These are phyloP conservation scores for Wickerhamomyces strasburgensis DNA, from an alignment of 805 yeast species.

Conservation along the genomic window DNA sequence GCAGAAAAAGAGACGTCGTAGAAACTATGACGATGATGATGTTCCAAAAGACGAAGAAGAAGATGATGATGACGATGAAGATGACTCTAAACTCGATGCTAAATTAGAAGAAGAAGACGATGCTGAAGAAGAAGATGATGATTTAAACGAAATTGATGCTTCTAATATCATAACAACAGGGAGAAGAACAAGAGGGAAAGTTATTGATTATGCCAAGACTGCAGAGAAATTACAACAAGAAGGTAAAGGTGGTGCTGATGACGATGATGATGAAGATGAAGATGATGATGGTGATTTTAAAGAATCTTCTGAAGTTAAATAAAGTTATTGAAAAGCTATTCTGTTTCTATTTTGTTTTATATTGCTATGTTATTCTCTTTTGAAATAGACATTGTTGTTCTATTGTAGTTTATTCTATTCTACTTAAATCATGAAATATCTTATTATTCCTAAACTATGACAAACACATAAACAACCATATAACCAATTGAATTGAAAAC, in stretches of 20 bases:
- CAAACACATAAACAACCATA: too few species aligned
- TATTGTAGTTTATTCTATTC: too few species aligned
- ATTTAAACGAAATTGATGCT: constrained; percentile 71
- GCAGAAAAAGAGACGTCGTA: constrained; percentile 53
- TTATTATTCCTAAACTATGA: too few species aligned
- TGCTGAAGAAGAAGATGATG: constrained; percentile 73
- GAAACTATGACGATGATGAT: constrained; percentile 57
- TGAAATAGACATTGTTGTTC: too few species aligned
- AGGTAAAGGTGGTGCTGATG: constrained; percentile 34
- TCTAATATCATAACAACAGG: constrained; percentile 81
- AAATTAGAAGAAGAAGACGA: constrained; percentile 34
- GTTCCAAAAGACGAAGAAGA: constrained; percentile 47
- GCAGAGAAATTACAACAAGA: constrained; percentile 55
- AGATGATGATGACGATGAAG: constrained; percentile 39
- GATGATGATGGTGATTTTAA: constrained; percentile 51
- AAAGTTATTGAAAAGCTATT: not conserved
- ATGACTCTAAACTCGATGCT: constrained; percentile 47
- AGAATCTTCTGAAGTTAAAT: constrained; percentile 27
- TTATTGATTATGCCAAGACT: constrained; percentile 79
- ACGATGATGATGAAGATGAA: constrained; percentile 41
- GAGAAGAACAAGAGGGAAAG: constrained; percentile 86
- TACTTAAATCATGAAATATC: too few species aligned
- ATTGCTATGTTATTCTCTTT: not conserved
- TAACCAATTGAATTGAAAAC: too few species aligned
- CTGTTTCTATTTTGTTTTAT: not conserved